Conservation (phyloP, 306 rosid genomes). For the Ziziphus jujuba region DNA sequence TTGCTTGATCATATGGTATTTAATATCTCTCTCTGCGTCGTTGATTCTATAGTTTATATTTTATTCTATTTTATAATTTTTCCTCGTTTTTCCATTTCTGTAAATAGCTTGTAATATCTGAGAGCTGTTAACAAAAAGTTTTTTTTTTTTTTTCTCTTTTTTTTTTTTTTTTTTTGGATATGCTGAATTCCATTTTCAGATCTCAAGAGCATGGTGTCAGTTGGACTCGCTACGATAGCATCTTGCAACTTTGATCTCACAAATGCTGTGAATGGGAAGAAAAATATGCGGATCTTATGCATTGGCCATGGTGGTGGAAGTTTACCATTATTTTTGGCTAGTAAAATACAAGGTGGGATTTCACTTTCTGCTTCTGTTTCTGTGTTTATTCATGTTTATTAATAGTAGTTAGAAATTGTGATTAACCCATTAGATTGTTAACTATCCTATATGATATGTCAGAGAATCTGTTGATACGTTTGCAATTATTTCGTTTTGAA, state of each 20-base stretch:
- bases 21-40: not conserved
- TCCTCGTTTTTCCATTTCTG: conserved; percentile 4
- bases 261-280: conserved; percentile 52
- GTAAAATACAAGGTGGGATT: conserved; percentile 70
- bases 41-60: too few species aligned
- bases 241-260: conserved; percentile 67
- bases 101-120: not conserved
- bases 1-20: not conserved
- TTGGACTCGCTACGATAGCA: conserved; percentile 70
- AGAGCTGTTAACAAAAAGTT: not conserved
- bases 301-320: conserved; percentile 98
- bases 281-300: conserved; percentile 68
- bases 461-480: not conserved
- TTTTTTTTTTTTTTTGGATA: conserved; percentile 10
- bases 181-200: conserved; percentile 46
- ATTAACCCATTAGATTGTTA: not conserved
- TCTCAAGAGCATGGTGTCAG: conserved; percentile 87
- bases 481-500: not conserved
- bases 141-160: not conserved
- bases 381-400: not conserved
- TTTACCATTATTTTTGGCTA: conserved; percentile 81
- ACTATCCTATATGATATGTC: not conserved
- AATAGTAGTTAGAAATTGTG: not conserved
- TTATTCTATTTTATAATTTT: not conserved
- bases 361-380: conserved; percentile 5